phyloP scores from a whole-genome alignment of 805 yeast genomes.

The Scheffersomyces stipitis region DNA sequence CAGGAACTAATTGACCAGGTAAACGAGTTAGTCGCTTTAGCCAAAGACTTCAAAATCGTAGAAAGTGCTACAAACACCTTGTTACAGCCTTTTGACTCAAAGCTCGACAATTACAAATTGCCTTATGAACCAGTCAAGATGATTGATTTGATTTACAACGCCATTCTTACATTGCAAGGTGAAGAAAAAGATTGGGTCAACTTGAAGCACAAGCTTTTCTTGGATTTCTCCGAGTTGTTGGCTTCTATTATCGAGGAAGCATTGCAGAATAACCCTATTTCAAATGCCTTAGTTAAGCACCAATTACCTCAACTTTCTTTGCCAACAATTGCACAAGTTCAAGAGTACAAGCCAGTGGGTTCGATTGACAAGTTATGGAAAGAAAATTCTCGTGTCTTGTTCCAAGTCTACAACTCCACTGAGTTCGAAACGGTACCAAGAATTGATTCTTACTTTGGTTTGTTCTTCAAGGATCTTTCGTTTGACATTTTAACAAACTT shows the following conservation, averaged over 20 bases:
- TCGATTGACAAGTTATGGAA: constrained; percentile 65
- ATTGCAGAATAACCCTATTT: constrained; percentile 34
- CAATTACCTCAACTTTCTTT: constrained; percentile 39
- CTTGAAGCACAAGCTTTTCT: constrained; percentile 29
- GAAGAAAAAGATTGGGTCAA: constrained; percentile 43
- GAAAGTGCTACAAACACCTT: constrained; percentile 14
- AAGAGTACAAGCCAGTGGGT: constrained; percentile 23
- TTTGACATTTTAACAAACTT: constrained; percentile 73
- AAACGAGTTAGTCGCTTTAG: constrained; percentile 47
- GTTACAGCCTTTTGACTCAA: constrained; percentile 40
- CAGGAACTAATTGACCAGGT: constrained; percentile 31
- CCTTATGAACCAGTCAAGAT: constrained; percentile 56
- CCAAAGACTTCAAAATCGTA: constrained; percentile 39
- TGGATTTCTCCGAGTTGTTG: constrained; percentile 30
- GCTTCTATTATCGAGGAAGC: constrained; percentile 34
- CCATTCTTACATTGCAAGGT: constrained; percentile 36
- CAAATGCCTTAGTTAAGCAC: constrained; percentile 40
- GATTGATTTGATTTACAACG: constrained; percentile 51
- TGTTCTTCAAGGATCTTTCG: constrained; percentile 71
- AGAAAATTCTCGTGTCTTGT: constrained; percentile 53
- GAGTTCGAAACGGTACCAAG: constrained; percentile 60
- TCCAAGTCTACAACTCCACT: constrained; percentile 59
- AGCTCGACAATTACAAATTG: constrained; percentile 26
- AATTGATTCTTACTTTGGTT: constrained; percentile 37
- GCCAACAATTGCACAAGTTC: constrained; percentile 22